Evolutionary conservation across 75 land plant genomes (phyloP).

Genomic region (Azolla pinnata): DNA sequence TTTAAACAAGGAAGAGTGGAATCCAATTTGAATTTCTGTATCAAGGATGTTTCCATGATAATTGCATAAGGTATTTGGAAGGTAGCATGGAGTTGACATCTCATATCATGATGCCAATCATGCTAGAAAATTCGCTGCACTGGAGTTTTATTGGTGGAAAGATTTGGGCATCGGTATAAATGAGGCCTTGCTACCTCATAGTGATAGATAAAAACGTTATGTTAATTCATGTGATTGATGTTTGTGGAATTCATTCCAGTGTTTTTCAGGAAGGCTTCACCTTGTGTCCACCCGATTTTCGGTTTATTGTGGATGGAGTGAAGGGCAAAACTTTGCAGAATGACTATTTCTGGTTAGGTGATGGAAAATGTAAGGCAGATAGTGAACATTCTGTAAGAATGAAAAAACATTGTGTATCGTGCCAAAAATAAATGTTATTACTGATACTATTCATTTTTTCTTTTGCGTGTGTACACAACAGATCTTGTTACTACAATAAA

Average conservation of each 20-base stretch:
- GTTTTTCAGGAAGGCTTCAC: constrained; percentile 50
- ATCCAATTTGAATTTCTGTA: no score
- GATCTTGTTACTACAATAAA: constrained; percentile 56
- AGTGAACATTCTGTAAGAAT: not conserved
- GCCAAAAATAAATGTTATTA: not conserved
- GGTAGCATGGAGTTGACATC: no score
- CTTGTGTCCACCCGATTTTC: constrained; percentile 31
- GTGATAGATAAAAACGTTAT: no score
- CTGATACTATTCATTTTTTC: not conserved
- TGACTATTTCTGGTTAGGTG: constrained; percentile 49
- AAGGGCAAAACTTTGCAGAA: constrained; percentile 35
- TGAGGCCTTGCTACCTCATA: no score
- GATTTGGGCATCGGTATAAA: no score
- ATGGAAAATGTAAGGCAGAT: constrained; percentile 49
- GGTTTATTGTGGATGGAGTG: constrained; percentile 40
- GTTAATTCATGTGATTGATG: not conserved
- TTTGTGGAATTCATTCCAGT: constrained; percentile 19
- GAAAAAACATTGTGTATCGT: not conserved
- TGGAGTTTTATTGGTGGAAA: no score
- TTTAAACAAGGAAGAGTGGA: no score
- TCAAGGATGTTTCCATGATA: no score
- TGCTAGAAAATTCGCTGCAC: no score
- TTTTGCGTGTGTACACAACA: constrained; percentile 19
- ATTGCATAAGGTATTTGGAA: no score
- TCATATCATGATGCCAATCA: no score